A percentile compares a stretch with the other conserved stretches of the same genome.
Conservation (phyloP, 352 stramenopile genomes). For the Sclerospora graminicola region DNA sequence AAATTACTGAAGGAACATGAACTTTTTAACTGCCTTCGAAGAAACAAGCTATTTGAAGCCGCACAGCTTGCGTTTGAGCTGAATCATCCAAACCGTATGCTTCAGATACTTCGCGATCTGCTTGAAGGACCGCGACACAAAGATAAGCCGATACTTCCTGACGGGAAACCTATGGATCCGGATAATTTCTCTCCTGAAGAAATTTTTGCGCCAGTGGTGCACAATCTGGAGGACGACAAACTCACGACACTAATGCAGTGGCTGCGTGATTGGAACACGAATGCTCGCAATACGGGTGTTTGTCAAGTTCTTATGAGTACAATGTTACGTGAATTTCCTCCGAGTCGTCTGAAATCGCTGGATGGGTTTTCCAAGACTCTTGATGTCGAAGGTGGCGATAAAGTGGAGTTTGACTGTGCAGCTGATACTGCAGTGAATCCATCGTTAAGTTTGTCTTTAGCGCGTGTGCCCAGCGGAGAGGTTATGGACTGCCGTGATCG, state of each 20-base stretch:
- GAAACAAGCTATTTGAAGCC: constrained; percentile 84
- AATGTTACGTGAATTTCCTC: constrained; percentile 68
- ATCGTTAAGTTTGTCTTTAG: too few relatives aligned
- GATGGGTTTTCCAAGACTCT: constrained; percentile 73
- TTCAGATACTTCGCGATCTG: constrained; percentile 85
- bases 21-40: constrained; percentile 90
- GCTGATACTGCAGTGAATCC: too few relatives aligned
- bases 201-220: constrained; percentile 56
- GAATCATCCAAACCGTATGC: constrained; percentile 88
- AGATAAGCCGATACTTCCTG: constrained; percentile 38
- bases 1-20: constrained; percentile 93
- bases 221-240: constrained; percentile 72
- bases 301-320: constrained; percentile 91
- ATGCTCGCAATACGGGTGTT: constrained; percentile 89
- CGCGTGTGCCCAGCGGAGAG: too few relatives aligned
- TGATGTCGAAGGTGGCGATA: too few relatives aligned
- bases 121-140: constrained; percentile 66
- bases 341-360: constrained; percentile 57
- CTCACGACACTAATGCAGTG: constrained; percentile 89
- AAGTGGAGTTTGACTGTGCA: too few relatives aligned
- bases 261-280: constrained; percentile 97
- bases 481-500: too few relatives aligned
- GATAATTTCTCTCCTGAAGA: constrained; percentile 47
- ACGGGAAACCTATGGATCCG: constrained; percentile 27
- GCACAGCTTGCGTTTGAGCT: constrained; percentile 88